These are phyloP conservation scores for Cucurbitaria berberidis DNA, from an alignment of 2,329 filamentous ascomycete species.

Conservation along the genomic window DNA sequence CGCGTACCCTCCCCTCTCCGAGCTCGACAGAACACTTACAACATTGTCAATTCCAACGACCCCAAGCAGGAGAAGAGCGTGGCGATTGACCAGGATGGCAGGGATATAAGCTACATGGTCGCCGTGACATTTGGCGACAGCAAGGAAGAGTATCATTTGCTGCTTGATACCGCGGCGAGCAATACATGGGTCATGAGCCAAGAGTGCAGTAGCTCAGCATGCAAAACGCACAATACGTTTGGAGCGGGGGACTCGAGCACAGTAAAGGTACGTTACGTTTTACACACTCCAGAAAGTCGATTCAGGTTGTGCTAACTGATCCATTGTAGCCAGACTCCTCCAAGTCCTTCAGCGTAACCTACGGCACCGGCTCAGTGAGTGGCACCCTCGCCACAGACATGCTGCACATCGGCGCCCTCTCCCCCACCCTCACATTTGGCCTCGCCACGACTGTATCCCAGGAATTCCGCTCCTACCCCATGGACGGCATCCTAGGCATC, in stretches of 20 bases:
- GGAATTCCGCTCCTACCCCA: constrained; percentile 78
- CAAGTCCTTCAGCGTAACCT: constrained; percentile 69
- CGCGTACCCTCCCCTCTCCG: constrained; percentile 37
- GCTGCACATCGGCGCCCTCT: constrained; percentile 69
- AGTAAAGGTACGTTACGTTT: constrained; percentile 50
- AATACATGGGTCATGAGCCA: constrained; percentile 86
- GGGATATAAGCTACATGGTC: constrained; percentile 62
- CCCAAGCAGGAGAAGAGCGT: constrained; percentile 53
- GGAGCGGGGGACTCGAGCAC: constrained; percentile 70
- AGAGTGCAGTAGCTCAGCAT: constrained; percentile 70
- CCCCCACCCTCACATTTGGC: constrained; percentile 71
- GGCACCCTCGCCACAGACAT: constrained; percentile 72
- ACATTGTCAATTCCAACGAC: constrained; percentile 45
- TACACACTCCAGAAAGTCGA: background rate
- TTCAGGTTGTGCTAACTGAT: background rate
- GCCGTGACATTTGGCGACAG: constrained; percentile 57
- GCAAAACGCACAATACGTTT: constrained; percentile 72
- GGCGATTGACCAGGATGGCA: constrained; percentile 60
- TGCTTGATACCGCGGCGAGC: constrained; percentile 62
- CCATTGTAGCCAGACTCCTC: constrained; percentile 51
- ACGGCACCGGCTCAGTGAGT: constrained; percentile 77
- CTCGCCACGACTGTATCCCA: constrained; percentile 72
- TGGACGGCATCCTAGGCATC: constrained; percentile 86
- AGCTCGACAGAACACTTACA: constrained; percentile 57
- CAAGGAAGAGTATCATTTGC: constrained; percentile 58